Percentiles rank a stretch among this genome's conserved stretches.
Evolutionary conservation across 2,329 filamentous ascomycete genomes (phyloP).

Genomic region (Ceratocystis eucalypticola): DNA sequence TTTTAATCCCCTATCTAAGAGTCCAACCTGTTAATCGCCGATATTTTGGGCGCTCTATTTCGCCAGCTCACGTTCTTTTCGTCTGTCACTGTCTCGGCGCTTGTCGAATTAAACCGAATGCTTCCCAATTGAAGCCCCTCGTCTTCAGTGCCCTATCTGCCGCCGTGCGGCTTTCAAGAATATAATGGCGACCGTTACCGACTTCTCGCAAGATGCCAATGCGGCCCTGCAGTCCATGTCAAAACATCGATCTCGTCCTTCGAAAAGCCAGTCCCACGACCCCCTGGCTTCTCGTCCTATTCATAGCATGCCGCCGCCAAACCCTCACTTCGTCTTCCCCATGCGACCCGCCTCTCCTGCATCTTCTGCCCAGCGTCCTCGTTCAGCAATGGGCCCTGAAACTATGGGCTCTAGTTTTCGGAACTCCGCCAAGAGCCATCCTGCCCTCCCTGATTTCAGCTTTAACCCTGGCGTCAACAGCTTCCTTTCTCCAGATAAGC

Average conservation of each 20-base stretch:
- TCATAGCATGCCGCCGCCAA: constrained; percentile 35
- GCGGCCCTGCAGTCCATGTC: neutral
- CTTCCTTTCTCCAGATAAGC: constrained; percentile 26
- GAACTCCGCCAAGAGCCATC: constrained; percentile 20
- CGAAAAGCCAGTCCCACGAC: constrained; percentile 18
- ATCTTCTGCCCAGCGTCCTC: constrained; percentile 36
- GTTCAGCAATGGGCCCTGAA: constrained; percentile 39
- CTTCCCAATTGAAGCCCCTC: neutral
- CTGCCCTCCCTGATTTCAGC: constrained; percentile 39
- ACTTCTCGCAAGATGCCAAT: neutral
- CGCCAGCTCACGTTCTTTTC: neutral
- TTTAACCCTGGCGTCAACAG: constrained; percentile 38
- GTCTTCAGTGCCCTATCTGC: constrained; percentile 6
- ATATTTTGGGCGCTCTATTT: neutral
- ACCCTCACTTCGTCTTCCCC: constrained; percentile 54
- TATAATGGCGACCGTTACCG: constrained; percentile 15
- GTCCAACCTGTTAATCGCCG: neutral
- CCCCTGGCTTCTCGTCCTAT: constrained; percentile 10
- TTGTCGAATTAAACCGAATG: constrained; percentile 11
- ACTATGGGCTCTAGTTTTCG: constrained; percentile 22
- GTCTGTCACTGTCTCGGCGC: neutral
- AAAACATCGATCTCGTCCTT: constrained; percentile 13
- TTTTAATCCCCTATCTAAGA: constrained; percentile 8
- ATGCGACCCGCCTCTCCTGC: constrained; percentile 34
- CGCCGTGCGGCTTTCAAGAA: constrained; percentile 16